A percentile compares a stretch with the other conserved stretches of the same genome.
Conservation (phyloP, 2,329 filamentous ascomycete species). For the Fusarium palustre region DNA sequence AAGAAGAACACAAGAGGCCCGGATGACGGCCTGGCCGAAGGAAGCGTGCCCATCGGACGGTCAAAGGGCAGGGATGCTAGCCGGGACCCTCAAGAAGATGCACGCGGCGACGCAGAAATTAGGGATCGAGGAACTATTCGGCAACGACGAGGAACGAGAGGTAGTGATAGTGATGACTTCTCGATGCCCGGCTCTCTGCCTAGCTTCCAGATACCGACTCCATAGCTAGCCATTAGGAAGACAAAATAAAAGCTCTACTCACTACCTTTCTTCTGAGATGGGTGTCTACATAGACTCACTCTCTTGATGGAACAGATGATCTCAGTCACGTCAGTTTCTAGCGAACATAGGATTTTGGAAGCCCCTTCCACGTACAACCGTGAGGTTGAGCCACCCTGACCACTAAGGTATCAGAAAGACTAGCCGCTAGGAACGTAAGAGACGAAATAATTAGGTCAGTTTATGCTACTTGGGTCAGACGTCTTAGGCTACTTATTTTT, state of each 20-base stretch:
- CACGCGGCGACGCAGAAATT: constrained; percentile 59
- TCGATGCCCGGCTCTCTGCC: constrained; percentile 63
- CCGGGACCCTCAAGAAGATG: constrained; percentile 64
- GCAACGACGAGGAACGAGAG: constrained; percentile 53
- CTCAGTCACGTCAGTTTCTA: constrained; percentile 3
- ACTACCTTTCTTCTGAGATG: constrained; percentile 2
- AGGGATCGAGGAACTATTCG: constrained; percentile 55
- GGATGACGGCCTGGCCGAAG: constrained; percentile 66
- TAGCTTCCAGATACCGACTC: constrained; percentile 51
- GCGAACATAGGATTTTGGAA: neutral
- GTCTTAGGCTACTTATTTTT: no score
- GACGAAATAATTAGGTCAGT: no score
- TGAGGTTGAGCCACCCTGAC: constrained; percentile 1
- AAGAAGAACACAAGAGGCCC: constrained; percentile 85
- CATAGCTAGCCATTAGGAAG: constrained; percentile 21
- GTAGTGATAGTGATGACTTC: constrained; percentile 54
- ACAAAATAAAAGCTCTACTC: constrained; percentile 16
- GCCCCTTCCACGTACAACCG: constrained; percentile 23
- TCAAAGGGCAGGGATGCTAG: constrained; percentile 65
- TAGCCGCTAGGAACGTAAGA: no score
- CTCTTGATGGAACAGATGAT: neutral
- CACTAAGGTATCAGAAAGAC: no score
- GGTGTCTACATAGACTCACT: neutral
- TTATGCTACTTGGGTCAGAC: no score
- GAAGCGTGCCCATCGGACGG: constrained; percentile 62